Base-by-base conservation (phyloP, 2,329 filamentous ascomycete genomes). In the Penicillium decumbens region DNA sequence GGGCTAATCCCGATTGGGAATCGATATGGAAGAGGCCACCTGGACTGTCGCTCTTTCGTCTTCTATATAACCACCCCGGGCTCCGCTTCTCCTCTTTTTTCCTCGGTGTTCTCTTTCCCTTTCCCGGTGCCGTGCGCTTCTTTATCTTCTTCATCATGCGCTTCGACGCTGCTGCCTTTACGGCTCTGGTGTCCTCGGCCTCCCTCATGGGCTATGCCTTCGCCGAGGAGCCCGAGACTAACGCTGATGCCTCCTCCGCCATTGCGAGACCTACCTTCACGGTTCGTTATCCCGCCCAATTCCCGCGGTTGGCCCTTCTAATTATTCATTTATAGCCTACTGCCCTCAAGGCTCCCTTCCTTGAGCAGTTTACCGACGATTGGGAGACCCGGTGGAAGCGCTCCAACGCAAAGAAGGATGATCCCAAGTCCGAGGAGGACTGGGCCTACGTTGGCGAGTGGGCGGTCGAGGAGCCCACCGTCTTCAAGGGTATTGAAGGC, bases 381-480 rank as follows among this genome's bases (percentile, higher is more conserved):
- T 97, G 92, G 92, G 87, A 96, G 62, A 77, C 81, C 59, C 82
- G 91, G 76, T 98, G 93, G 93, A 90, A 92, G 76, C 83, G 87
- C 50, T 97, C 92, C 42, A 87, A 93, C 71, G 93, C 93, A 61
- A 97, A 97, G 84, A 98, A 98, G 84, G 87, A 92, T 66, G 88
- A 88, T 66, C 83, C 85, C 60, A 82, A 80, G 69, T 83, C 84
- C 55, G 83, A 85, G 54, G 89, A 95, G 60, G 92, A 97, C 70
- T 97, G 93, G 93, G 90, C 91, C 48, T 98, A 95, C 72, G 84
- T 97, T 57, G 93, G 93, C 74, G 88, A 90, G 74, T 98, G 93
- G 93, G 77, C 89, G 43, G 93, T 96, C 54, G 93, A 98, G 79
- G 93, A 97, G 81, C 93, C 93, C 46, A 77, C 77, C 55, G 83